A percentile compares a stretch with the other conserved stretches of the same genome.
These are phyloP conservation scores for Pseudopithomyces chartarum DNA, from an alignment of 2,329 filamentous ascomycete genomes.

Conservation along the genomic window DNA sequence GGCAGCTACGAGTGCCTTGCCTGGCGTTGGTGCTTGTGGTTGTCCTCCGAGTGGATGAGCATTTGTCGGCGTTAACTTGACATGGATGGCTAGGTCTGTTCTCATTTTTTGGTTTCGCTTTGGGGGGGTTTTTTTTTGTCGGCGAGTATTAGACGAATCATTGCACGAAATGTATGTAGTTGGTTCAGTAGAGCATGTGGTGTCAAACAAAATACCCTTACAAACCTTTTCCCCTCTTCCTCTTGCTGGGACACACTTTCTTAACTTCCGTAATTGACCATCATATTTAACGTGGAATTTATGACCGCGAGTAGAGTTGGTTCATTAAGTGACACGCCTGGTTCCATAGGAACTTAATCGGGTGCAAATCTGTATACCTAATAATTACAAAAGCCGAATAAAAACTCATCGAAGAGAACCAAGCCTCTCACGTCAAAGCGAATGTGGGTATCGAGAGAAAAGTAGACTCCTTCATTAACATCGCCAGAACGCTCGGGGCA, in stretches of 20 bases:
- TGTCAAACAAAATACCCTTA: neutral
- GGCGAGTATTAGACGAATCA: neutral
- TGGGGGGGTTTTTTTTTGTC: neutral
- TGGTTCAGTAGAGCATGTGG: neutral
- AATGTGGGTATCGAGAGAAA: neutral
- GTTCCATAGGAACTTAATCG: neutral
- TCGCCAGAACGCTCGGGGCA: too few species aligned
- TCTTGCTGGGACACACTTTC: too few species aligned
- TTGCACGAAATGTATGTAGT: neutral
- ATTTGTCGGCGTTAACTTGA: conserved; percentile 4
- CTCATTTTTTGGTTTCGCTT: neutral
- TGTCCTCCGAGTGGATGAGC: neutral
- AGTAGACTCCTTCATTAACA: neutral
- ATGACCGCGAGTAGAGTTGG: too few species aligned
- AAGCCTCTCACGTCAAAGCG: too few species aligned
- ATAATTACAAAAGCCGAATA: too few species aligned
- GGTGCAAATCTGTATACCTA: too few species aligned
- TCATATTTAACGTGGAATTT: too few species aligned
- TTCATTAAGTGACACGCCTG: neutral
- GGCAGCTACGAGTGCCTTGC: neutral
- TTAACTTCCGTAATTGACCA: too few species aligned
- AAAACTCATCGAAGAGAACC: too few species aligned
- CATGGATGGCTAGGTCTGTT: neutral
- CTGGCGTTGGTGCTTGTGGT: neutral
- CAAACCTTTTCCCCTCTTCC: neutral